Conservation (phyloP, 768 basidiomycete species). For the Suillus tomentosus region DNA sequence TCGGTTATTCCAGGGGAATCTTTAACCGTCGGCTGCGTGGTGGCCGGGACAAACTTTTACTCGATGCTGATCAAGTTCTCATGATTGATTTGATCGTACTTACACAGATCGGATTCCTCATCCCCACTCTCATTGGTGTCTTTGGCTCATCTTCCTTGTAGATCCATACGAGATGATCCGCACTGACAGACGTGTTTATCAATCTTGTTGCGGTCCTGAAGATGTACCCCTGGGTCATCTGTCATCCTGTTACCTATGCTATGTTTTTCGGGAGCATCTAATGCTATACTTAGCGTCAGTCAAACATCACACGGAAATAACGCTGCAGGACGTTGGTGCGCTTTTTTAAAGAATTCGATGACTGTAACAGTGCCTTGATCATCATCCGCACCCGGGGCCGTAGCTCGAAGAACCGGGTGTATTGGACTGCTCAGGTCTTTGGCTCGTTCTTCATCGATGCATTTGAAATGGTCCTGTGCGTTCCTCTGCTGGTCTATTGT, state of each 20-base stretch:
- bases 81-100: constrained; percentile 44
- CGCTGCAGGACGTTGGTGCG: background rate
- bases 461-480: constrained; percentile 42
- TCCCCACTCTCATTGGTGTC: constrained; percentile 66
- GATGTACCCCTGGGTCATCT: constrained; percentile 59
- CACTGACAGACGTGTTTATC: constrained; percentile 66
- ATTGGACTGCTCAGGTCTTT: constrained; percentile 73
- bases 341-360: constrained; percentile 60
- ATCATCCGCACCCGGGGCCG: constrained; percentile 61
- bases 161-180: constrained; percentile 70
- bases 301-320: constrained; percentile 15
- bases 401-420: constrained; percentile 69
- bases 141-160: constrained; percentile 64
- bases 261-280: constrained; percentile 61
- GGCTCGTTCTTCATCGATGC: constrained; percentile 54
- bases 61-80: constrained; percentile 45
- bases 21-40: constrained; percentile 80
- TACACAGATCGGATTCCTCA: constrained; percentile 66
- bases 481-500: constrained; percentile 43
- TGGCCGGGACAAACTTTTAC: constrained; percentile 71
- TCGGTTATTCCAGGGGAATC: constrained; percentile 81
- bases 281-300: constrained; percentile 77
- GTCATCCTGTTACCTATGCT: constrained; percentile 77
- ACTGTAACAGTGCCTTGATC: constrained; percentile 70
- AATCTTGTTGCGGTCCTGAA: constrained; percentile 64